A percentile compares a stretch with the other conserved stretches of the same genome.
phyloP scores from a whole-genome alignment of 2,329 filamentous ascomycete genomes.

The Pseudocercospora crystallina region DNA sequence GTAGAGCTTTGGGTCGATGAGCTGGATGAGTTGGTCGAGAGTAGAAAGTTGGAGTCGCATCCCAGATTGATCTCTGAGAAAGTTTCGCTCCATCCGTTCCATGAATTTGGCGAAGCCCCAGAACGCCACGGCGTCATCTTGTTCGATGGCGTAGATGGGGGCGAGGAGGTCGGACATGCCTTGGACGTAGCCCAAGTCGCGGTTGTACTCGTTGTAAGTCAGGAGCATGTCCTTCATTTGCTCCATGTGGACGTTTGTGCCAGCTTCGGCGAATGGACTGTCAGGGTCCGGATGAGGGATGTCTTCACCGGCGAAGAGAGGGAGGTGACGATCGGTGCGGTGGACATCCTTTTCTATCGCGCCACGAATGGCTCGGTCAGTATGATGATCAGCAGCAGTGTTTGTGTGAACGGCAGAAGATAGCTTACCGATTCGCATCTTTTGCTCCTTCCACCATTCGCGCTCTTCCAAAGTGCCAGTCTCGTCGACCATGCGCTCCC shows the following conservation, averaged over 20 bases:
- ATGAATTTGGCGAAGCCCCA: conserved; percentile 97
- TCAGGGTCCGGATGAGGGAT: conserved; percentile 94
- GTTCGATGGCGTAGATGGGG: conserved; percentile 93
- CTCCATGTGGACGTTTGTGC: conserved; percentile 95
- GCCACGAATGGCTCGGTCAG: conserved; percentile 52
- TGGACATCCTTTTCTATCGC: conserved; percentile 93
- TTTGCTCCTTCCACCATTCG: conserved; percentile 97
- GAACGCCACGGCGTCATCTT: conserved; percentile 95
- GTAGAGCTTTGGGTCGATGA: conserved; percentile 95
- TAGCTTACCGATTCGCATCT: conserved; percentile 79
- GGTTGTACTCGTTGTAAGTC: conserved; percentile 98
- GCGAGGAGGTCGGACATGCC: conserved; percentile 97
- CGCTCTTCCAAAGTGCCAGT: conserved; percentile 76
- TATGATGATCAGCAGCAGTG: conserved; percentile 26
- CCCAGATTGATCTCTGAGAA: conserved; percentile 89
- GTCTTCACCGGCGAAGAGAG: conserved; percentile 95
- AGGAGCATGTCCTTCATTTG: conserved; percentile 99
- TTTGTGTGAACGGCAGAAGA: conserved; percentile 12
- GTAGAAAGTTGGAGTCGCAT: conserved; percentile 91
- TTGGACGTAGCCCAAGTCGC: conserved; percentile 92
- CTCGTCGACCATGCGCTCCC: conserved; percentile 86
- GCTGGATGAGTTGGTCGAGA: conserved; percentile 90
- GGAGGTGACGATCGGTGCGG: conserved; percentile 88
- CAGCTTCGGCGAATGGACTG: conserved; percentile 87
- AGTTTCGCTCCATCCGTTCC: conserved; percentile 97